Percentiles rank a stretch among this genome's conserved stretches.
phyloP scores from a whole-genome alignment of 1,139 yeast species.

The Ogataea hybrid region DNA sequence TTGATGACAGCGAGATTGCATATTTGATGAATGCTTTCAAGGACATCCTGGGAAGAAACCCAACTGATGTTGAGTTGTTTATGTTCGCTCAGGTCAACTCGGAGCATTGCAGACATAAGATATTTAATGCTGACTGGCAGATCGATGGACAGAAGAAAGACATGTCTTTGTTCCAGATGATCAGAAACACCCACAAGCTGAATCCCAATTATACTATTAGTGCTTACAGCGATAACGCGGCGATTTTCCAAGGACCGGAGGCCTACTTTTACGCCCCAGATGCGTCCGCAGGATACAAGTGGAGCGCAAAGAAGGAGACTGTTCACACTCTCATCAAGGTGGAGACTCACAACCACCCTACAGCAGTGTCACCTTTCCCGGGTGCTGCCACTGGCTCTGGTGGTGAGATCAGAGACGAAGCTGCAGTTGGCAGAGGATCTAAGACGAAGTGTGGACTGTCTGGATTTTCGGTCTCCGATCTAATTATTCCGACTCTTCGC shows the following conservation, averaged over 20 bases:
- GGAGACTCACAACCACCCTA: slow-evolving; percentile 98
- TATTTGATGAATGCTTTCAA: slow-evolving; percentile 81
- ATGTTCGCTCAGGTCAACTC: slow-evolving; percentile 99
- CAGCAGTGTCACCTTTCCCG: slow-evolving; percentile 98
- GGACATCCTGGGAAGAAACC: slow-evolving; percentile 76
- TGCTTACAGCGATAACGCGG: slow-evolving; percentile 98
- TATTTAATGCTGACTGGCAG: slow-evolving; percentile 98
- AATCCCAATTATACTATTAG: slow-evolving; percentile 83
- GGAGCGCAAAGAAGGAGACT: slow-evolving; percentile 72
- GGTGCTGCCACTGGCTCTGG: slow-evolving; percentile 99
- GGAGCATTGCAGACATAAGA: slow-evolving; percentile 99
- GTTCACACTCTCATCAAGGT: slow-evolving; percentile 93
- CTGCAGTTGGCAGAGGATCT: slow-evolving; percentile 99
- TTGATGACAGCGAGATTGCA: slow-evolving; percentile 89
- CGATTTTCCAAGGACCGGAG: slow-evolving; percentile 86
- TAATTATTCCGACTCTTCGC: slow-evolving; percentile 75
- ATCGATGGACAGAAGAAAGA: slow-evolving; percentile 81
- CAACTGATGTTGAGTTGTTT: slow-evolving; percentile 96
- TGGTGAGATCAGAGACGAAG: slow-evolving; percentile 99
- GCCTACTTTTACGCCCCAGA: slow-evolving; percentile 82
- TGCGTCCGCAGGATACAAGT: slow-evolving; percentile 55
- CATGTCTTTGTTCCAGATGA: slow-evolving; percentile 85
- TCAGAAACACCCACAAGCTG: slow-evolving; percentile 82
- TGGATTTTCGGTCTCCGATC: slow-evolving; percentile 91
- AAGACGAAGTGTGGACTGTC: slow-evolving; percentile 94